Evolutionary conservation across 140 eudicot species (phyloP), one percentile per base, ranked within the genome.

Genomic region (Senecio squalidus): DNA sequence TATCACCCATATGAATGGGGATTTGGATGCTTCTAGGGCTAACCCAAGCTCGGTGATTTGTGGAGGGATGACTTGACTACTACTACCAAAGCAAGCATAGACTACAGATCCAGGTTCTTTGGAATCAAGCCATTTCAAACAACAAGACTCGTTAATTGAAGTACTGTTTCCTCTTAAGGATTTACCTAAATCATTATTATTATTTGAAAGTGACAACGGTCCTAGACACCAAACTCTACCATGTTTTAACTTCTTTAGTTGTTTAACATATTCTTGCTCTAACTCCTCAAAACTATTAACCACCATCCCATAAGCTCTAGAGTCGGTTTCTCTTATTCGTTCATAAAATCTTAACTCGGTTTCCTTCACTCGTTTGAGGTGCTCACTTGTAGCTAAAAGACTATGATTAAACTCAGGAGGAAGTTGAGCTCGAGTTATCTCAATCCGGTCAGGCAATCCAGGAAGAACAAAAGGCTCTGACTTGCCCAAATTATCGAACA

Each of bases 381-480:
- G 43, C 4, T 30, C 60, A 14, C 15, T 18, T n/a, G 15, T 1
- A 1, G 52, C 40, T 4, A n/a, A 6, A 3, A 4, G 58, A 2
- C 31, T 17, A 3, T 39, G 59, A 48, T 71, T 65, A 25, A 82
- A 82, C 7, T 81, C 71, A 0, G 71, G 74, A 0, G 93, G 87
- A 0, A 83, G 64, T 63, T 84, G 82, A 15, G 66, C 51, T 23
- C 36, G 52, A 1, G 80, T 70, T 15, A 77, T 55, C 58, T 68
- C 68, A 15, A 84, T 57, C 8, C 30, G 54, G 21, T 74, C 52
- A 1, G 94, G 94, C 58, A 84, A 13, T 6, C 76, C 84, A 2
- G 88, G 88, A 9, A 84, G 67, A 6, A 64, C 36, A 62, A 83
- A 76, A 5, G 71, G 62, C 29, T 76, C 80, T 0, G 54, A 36